Base-by-base conservation (phyloP, 176 grass and related monocot genomes). In the Ensete ventricosum region DNA sequence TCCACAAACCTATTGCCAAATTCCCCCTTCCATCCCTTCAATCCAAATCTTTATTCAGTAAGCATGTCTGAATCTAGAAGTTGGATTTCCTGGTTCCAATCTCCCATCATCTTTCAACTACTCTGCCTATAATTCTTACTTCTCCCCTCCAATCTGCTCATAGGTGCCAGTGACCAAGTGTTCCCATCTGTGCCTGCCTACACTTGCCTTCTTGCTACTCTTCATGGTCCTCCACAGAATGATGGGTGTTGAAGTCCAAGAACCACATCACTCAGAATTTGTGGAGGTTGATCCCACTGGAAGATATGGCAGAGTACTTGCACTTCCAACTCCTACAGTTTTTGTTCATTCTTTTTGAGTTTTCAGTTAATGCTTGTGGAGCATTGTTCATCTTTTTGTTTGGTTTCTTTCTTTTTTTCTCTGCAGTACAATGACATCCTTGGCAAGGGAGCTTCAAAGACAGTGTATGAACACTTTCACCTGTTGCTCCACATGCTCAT, bases 401-500 rank as follows among this genome's bases (percentile, higher is more conserved):
- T 1, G 0, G 43, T 11, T 54, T 59, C 2, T 77, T 43, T 14
- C 52, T 22, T 66, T 34, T 13, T 78, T n/a, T 25, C 29, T 14
- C 48, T 89, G 21, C 84, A 93, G 90, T 93, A 85, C 74, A 60
- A 58, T 50, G 90, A 93, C 72, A 22, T 89, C 73, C 87, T 93
- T 73, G 90, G 87, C 78, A 93, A 85, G 77, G 90, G 90, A 2
- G 85, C 90, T 50, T 90, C 82, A 13, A 93, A 93, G 74, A 90
- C 77, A 0, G 87, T 93, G 87, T 92, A 88, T 75, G 84, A 78
- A 48, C 21, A 27, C 16, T 76, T 27, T 64, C 52, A 14, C 0
- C 51, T 64, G 17, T 29, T 11, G 16, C 48, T 54, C 13, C 63
- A 48, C 25, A 49, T 70, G 43, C 34, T 6, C 34, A 43, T 0